A percentile compares a stretch with the other conserved stretches of the same genome.
Evolutionary conservation across 768 basidiomycete species (phyloP).

Genomic region (Fistulinella prunicolor): DNA sequence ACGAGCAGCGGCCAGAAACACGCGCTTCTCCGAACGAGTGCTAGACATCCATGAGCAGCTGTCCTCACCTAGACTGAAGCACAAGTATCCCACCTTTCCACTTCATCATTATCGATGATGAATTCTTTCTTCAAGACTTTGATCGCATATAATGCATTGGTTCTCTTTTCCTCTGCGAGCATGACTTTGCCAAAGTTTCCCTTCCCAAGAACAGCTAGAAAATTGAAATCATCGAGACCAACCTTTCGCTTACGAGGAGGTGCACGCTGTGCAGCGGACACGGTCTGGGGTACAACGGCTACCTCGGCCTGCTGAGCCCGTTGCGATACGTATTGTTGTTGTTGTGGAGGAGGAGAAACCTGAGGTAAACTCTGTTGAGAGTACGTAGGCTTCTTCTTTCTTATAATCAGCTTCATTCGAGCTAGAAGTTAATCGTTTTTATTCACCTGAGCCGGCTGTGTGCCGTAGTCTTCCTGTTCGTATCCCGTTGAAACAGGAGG

Average conservation of each 20-base stretch:
- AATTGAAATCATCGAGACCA: conserved; percentile 98
- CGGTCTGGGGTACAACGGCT: conserved; percentile 26
- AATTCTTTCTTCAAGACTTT: conserved; percentile 99
- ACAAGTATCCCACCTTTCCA: conserved; percentile 73
- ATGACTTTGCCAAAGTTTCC: conserved; percentile 99
- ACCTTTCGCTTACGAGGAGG: conserved; percentile 74
- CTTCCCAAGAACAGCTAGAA: conserved; percentile 96
- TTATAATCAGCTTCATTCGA: conserved; percentile 4
- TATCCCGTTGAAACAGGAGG: conserved; percentile 19
- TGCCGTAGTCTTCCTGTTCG: conserved; percentile 29
- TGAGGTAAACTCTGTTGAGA: conserved; percentile 22
- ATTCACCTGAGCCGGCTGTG: conserved; percentile 24
- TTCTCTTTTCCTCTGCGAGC: conserved; percentile 97
- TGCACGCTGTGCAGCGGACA: conserved; percentile 40
- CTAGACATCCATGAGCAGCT: conserved; percentile 39
- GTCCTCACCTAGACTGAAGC: background rate
- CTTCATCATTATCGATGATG: conserved; percentile 99
- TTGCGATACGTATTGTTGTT: conserved; percentile 25
- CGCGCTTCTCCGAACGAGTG: conserved; percentile 98
- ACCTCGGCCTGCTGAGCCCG: conserved; percentile 32
- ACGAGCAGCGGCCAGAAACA: conserved; percentile 94
- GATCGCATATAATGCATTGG: conserved; percentile 90
- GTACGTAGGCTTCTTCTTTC: conserved; percentile 18
- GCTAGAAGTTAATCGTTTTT: background rate
- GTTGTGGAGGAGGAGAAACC: conserved; percentile 16